phyloP scores from a whole-genome alignment of 75 land plant genomes.

The Sequoiadendron giganteum region DNA sequence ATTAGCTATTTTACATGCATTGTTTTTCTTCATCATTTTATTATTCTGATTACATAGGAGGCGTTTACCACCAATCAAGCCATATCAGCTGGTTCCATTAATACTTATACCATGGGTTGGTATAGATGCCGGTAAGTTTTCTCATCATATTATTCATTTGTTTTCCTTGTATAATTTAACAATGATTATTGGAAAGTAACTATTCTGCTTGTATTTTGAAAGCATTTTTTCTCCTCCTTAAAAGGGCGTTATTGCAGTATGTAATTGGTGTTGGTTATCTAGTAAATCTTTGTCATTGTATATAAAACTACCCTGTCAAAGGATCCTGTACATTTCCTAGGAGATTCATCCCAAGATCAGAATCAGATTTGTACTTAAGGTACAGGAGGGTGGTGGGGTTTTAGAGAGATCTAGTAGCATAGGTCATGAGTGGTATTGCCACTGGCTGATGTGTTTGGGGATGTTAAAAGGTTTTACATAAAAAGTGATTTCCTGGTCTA shows the following conservation, averaged over 20 bases:
- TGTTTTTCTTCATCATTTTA: background rate
- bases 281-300: background rate
- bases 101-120: constrained; percentile 55
- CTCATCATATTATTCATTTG: background rate
- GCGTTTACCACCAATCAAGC: constrained; percentile 53
- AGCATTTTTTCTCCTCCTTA: background rate
- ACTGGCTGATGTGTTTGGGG: no score
- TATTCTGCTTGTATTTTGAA: background rate
- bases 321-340: background rate
- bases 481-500: no score
- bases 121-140: constrained; percentile 44
- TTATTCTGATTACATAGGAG: constrained; percentile 32
- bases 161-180: background rate
- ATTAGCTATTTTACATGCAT: background rate
- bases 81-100: constrained; percentile 36
- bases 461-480: no score
- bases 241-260: background rate
- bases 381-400: no score
- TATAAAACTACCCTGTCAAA: background rate
- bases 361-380: no score
- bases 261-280: background rate
- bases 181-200: background rate
- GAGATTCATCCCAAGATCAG: no score
- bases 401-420: no score
- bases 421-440: no score